Conservation (phyloP, 768 basidiomycete species). For the Postia placenta region DNA sequence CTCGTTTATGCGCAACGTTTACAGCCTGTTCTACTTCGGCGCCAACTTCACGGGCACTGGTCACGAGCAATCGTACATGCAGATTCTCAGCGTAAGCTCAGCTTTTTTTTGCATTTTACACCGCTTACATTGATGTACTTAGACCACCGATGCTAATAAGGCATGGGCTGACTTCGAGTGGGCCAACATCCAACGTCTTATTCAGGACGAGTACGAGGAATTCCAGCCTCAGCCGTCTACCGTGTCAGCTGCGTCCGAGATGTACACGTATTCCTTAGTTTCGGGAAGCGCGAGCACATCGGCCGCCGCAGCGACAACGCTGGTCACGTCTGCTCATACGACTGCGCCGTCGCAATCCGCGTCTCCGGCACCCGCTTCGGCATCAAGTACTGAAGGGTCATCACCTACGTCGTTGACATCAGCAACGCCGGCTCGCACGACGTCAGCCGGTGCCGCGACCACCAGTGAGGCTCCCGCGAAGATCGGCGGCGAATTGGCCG, state of each 20-base stretch:
- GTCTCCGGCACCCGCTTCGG: not conserved
- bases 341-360: not conserved
- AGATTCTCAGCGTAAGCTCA: constrained; percentile 5
- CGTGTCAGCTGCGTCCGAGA: not conserved
- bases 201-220: not conserved
- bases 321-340: not conserved
- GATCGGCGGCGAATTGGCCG: not conserved
- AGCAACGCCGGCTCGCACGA: too few relatives aligned
- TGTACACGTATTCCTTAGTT: not conserved
- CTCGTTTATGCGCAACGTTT: constrained; percentile 17
- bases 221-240: not conserved
- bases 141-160: constrained; percentile 1
- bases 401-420: too few relatives aligned
- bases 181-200: not conserved
- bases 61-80: not conserved
- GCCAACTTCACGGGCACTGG: not conserved
- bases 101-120: not conserved
- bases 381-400: not conserved
- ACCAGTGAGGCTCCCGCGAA: not conserved
- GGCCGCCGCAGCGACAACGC: too few relatives aligned
- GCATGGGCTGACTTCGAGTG: constrained; percentile 6
- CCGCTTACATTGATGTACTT: not conserved
- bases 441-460: not conserved
- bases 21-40: constrained; percentile 13
- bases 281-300: not conserved